Base-by-base conservation (phyloP, 2,329 filamentous ascomycete genomes). In the Clarireedia monteithiana region DNA sequence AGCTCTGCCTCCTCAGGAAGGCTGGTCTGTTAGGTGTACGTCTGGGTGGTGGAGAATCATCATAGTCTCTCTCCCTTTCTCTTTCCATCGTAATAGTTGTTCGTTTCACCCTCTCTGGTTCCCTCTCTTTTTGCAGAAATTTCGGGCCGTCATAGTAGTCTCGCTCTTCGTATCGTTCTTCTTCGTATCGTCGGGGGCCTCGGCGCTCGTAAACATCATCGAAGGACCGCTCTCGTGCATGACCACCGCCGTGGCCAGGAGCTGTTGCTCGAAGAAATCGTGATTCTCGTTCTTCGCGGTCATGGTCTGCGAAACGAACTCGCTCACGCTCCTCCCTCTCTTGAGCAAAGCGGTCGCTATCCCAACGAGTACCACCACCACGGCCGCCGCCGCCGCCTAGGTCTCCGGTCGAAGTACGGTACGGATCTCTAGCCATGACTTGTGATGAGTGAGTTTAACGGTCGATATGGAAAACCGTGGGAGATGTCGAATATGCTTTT, bases 1-100 rank as follows among this genome's bases (percentile, higher is more conserved):
- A 95, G 14, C 90, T 95, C 70, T 95, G 91, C 45, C 91, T 83
- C 57, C 91, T 82, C 50, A 94, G 67, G 60, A 91, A 78, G 30
- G 77, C 77, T 2, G 90, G 91, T 47, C 87, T 79, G 23, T 45
- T 36, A 79, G 77, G 47, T 75, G 74, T 58, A 27, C 63, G 58
- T 53, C 64, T 56, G 26, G 64, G 63, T 6, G 65, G 63, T 10
- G 62, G 59, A 20, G 63, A 61, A 38, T 60, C 62, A 50, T 63
- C 61, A 38, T 60, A 63, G 30, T 42, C 38, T n/a, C 61, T 59
- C 46, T 64, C 62, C 42, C 57, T 48, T 46, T 66, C 63, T 59
- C 64, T 67, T 56, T 66, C 66, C 45, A 66, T 60, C 20, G 62
- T 63, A 24, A 67, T 59, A 15, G 66, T 67, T 50, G 69, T 66